Base-by-base conservation (phyloP, 2,329 filamentous ascomycete species). In the Fusarium robinianum region DNA sequence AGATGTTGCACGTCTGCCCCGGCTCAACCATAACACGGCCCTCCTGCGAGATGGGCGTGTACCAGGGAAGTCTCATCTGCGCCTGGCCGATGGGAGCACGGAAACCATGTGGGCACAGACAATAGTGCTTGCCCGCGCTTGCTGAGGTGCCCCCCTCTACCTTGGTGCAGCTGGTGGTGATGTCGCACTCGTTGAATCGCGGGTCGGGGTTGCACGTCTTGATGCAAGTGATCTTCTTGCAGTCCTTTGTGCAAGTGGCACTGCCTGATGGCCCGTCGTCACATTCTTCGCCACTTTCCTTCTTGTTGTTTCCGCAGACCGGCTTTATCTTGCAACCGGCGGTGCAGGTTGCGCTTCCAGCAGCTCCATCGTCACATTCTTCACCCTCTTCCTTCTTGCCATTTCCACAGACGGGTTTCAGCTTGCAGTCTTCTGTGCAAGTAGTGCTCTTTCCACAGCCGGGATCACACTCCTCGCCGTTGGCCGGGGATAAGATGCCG, bases 111-210 rank as follows among this genome's bases (percentile, higher is more conserved):
- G 25, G 22, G 12, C 36, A 39, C 6, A 26, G 25, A 15, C 36
- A 39, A 15, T 39, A 31, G 14, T 31, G 36, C 6, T 12, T 14
- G 3, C 36, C 26, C 10, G 17, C 22, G 9, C 9, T 14, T 6
- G 22, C 36, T 3, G 26, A 10, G n/a, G n/a, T n/a, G n/a, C n/a
- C n/a, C n/a, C n/a, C n/a, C n/a, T n/a, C n/a, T n/a, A n/a, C n/a
- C n/a, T 15, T 37, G 44, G 38, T n/a, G 44, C 39, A 22, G 39
- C 10, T 19, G 33, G 30, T 22, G 33, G 25, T 34, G 29, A 34
- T 43, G 23, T 47, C 44, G 44, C 38, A 47, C 39, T 47, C 44
- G 44, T 39, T 39, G 22, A 27, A 9, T 9, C 14, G 19, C 2
- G 36, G 17, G 7, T 23, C 25, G 6, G 36, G 36, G n/a, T 30